A percentile compares a stretch with the other conserved stretches of the same genome.
Conservation (phyloP, 148 eudicot genomes). For the Rhododendron molle region DNA sequence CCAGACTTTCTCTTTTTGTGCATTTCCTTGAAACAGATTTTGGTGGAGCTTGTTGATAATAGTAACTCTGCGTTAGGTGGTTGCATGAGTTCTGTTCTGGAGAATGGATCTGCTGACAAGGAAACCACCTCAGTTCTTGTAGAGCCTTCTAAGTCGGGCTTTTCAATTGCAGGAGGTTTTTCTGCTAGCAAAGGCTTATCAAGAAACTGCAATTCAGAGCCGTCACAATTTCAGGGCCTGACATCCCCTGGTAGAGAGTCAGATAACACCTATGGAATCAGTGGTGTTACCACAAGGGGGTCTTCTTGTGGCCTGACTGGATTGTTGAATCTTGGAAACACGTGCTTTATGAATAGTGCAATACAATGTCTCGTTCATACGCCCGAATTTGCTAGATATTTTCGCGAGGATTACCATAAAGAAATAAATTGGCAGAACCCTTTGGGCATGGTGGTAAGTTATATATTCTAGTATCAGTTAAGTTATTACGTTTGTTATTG, state of each 20-base stretch:
- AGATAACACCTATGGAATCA: constrained; percentile 50
- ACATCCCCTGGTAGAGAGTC: constrained; percentile 38
- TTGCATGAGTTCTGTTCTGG: constrained; percentile 25
- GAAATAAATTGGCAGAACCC: constrained; percentile 92
- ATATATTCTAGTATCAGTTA: constrained; percentile 1
- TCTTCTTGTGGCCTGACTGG: constrained; percentile 86
- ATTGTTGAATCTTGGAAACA: constrained; percentile 87
- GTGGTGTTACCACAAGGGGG: constrained; percentile 87
- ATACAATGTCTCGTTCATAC: constrained; percentile 98
- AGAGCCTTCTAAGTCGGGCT: constrained; percentile 67
- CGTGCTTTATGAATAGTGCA: constrained; percentile 98
- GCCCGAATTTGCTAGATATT: constrained; percentile 89
- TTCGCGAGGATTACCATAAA: constrained; percentile 78
- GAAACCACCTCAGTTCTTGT: constrained; percentile 39
- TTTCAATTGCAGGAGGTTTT: constrained; percentile 71
- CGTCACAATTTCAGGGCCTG: constrained; percentile 43
- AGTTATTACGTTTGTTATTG: neutral
- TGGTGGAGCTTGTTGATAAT: constrained; percentile 65
- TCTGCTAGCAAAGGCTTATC: constrained; percentile 68
- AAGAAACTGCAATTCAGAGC: constrained; percentile 53
- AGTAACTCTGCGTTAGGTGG: constrained; percentile 32
- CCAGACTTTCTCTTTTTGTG: constrained; percentile 1
- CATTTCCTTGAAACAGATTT: constrained; percentile 50
- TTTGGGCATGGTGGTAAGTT: constrained; percentile 94
- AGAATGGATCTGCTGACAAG: constrained; percentile 53